These are phyloP conservation scores for Pleurotus cornucopiae DNA, from an alignment of 768 basidiomycete genomes.

Conservation along the genomic window DNA sequence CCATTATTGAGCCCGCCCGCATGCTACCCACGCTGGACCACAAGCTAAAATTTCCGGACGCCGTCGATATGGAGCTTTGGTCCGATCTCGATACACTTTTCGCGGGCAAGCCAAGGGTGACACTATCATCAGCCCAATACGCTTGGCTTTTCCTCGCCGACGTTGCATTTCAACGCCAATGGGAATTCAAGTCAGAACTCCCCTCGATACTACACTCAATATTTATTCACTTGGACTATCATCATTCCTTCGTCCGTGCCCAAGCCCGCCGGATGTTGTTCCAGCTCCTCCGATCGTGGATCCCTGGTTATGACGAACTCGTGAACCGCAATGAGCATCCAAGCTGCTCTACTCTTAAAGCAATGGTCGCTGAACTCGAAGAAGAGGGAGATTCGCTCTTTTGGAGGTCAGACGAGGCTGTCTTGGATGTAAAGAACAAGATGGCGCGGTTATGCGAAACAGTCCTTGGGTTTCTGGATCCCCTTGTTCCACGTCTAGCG, in stretches of 20 bases:
- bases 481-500: constrained; percentile 63
- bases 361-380: constrained; percentile 51
- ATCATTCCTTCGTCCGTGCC: constrained; percentile 60
- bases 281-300: constrained; percentile 79
- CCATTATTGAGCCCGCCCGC: constrained; percentile 76
- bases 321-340: constrained; percentile 51
- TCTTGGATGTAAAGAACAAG: constrained; percentile 53
- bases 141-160: constrained; percentile 84
- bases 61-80: constrained; percentile 72
- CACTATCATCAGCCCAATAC: constrained; percentile 81
- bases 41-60: constrained; percentile 57
- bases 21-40: constrained; percentile 80
- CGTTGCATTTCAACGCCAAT: constrained; percentile 68
- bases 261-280: constrained; percentile 79
- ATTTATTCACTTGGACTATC: constrained; percentile 81
- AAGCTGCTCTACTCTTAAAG: constrained; percentile 44
- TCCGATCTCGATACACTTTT: constrained; percentile 77
- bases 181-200: constrained; percentile 68
- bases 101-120: constrained; percentile 62
- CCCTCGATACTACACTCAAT: constrained; percentile 75
- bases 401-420: constrained; percentile 71
- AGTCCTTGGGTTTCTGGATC: constrained; percentile 63
- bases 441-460: constrained; percentile 66
- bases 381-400: constrained; percentile 50
- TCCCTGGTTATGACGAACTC: constrained; percentile 72